Base-by-base conservation (phyloP, 2,329 filamentous ascomycete genomes). In the Ophiocordyceps camponoti-leonardi region DNA sequence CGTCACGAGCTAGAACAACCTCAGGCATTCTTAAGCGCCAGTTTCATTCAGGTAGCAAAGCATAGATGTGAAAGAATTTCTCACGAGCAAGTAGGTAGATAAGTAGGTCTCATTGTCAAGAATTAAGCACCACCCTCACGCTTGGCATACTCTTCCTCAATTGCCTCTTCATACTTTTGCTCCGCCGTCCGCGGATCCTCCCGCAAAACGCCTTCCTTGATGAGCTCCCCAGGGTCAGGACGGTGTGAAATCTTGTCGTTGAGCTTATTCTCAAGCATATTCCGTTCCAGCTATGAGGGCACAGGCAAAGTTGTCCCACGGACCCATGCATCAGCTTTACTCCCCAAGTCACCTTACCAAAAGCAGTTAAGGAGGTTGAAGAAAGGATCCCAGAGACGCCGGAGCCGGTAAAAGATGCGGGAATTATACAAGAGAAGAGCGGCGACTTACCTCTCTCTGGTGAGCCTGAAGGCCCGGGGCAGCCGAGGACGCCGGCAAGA, bases 231-330 rank as follows among this genome's bases (percentile, higher is more conserved):
- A 12, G 84, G 82, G 33, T 75, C 71, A 1, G 88, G 88, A 19
- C 88, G 75, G 54, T 81, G 73, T 56, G 82, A 75, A 50, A 95
- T 78, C 62, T 88, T 88, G 57, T 93, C 86, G 62, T 94, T 92
- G 50, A 95, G 72, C 46, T 74, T 82, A 61, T 94, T 85, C 48
- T 79, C 83, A 14, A 83, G 77, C 87, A 95, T 94, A 62, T 86
- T 81, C 60, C 81, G 86, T 63, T 87, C 78, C 40, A 95, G 78
- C 67, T 75, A 44, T 47, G n/a, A 18, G 14, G 26, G 20, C 23
- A 12, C 19, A 22, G 23, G 20, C 16, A 35, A n/a, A 22, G 12
- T 30, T 16, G 5, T 3, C 14, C 23, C 16, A 26, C 18, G 20
- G 41, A 20, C 41, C 16, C 35, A 23, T 30, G 22, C n/a, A 11